These are phyloP conservation scores for Gloeostereum incarnatum DNA, from an alignment of 768 basidiomycete genomes.

Conservation along the genomic window DNA sequence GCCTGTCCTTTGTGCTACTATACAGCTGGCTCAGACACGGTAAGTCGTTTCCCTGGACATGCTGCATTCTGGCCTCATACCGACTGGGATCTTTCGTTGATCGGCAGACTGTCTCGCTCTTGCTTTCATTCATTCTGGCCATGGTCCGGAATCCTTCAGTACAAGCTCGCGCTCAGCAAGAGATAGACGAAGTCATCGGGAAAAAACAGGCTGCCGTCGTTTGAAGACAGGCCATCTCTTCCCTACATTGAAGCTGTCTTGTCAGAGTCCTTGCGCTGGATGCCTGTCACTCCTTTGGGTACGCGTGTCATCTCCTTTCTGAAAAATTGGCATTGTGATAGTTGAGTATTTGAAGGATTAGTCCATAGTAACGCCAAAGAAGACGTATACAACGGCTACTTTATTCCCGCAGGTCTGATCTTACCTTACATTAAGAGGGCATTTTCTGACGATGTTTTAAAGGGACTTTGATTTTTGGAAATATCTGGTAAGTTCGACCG, in stretches of 20 bases:
- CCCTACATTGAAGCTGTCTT: slow-evolving; percentile 23
- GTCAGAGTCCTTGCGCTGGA: slow-evolving; percentile 21
- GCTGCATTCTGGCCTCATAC: background rate
- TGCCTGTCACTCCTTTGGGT: slow-evolving; percentile 17
- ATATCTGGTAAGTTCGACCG: slow-evolving; percentile 1
- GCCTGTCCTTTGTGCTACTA: background rate
- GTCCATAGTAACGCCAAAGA: slow-evolving; percentile 12
- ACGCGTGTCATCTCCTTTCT: background rate
- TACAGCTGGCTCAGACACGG: slow-evolving; percentile 20
- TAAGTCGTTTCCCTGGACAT: slow-evolving; percentile 6
- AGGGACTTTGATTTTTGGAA: background rate
- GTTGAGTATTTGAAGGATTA: background rate
- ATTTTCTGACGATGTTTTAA: background rate
- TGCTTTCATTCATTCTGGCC: slow-evolving; percentile 17
- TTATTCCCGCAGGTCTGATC: slow-evolving; percentile 1
- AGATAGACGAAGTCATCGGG: slow-evolving; percentile 22
- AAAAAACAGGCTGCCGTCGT: slow-evolving; percentile 17
- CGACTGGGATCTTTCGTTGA: background rate
- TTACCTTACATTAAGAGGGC: background rate
- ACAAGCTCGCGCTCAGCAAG: slow-evolving; percentile 18
- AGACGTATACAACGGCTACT: slow-evolving; percentile 21
- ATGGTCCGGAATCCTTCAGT: slow-evolving; percentile 19
- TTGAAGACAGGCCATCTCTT: slow-evolving; percentile 16
- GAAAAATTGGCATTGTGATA: background rate
- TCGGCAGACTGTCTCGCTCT: slow-evolving; percentile 14